These are phyloP conservation scores for Blakeslea trispora DNA, from an alignment of 371 early-diverging fungal species.

Conservation along the genomic window DNA sequence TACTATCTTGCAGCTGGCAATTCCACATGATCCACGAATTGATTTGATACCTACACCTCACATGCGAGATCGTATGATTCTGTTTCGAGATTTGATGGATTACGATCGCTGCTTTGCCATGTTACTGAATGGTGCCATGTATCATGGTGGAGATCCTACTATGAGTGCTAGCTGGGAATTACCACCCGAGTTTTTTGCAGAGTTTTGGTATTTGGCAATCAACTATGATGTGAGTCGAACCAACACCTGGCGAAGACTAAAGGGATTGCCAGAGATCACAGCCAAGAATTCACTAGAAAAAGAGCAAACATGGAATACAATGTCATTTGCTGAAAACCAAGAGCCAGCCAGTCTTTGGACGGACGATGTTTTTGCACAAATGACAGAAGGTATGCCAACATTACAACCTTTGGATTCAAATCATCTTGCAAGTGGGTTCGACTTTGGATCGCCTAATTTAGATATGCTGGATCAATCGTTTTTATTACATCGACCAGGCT, in stretches of 20 bases:
- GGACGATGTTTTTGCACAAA: conserved; percentile 27
- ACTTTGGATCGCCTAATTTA: conserved; percentile 23
- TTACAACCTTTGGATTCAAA: conserved; percentile 26
- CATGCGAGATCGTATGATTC: conserved; percentile 63
- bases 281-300: not conserved
- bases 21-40: conserved; percentile 63
- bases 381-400: conserved; percentile 30
- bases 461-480: conserved; percentile 2
- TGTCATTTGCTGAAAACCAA: not conserved
- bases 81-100: conserved; percentile 57
- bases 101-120: conserved; percentile 59
- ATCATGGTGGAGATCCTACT: conserved; percentile 62
- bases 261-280: conserved; percentile 38
- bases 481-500: conserved; percentile 8
- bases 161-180: conserved; percentile 60
- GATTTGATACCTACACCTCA: conserved; percentile 60
- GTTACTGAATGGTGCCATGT: conserved; percentile 49
- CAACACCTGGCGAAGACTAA: conserved; percentile 41
- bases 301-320: not conserved
- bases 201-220: conserved; percentile 50
- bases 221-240: conserved; percentile 39
- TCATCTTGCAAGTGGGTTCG: conserved; percentile 29
- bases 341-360: conserved; percentile 18
- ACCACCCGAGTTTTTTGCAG: conserved; percentile 56
- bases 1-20: conserved; percentile 44